Base-by-base conservation (phyloP, 1,139 yeast genomes). In the Sugiyamaella xylanicola region DNA sequence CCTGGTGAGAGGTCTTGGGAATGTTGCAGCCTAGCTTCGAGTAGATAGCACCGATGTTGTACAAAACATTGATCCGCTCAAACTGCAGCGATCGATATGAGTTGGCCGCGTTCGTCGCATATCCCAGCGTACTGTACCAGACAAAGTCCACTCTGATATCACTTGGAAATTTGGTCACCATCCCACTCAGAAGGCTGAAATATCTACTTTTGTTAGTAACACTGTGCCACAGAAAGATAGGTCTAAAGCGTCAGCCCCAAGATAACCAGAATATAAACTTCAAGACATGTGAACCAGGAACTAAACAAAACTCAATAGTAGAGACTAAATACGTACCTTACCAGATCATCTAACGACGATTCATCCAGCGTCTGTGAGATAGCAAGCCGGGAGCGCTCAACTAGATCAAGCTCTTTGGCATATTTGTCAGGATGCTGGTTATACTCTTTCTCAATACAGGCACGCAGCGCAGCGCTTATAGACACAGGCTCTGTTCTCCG, bases 51-150 rank as follows among this genome's bases (percentile, higher is more conserved):
- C 85, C 96, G 43, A 88, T 69, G 68, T 90, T 92, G 72, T 80
- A 90, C 5, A 85, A 65, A 0, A 87, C 70, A 66, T 87, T 87
- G 54, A 79, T 68, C 59, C 77, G 76, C 65, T 91, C 97, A 64
- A 79, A 82, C 41, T 68, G 63, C 5, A 85, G 65, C 0, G 88
- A 81, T 36, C 73, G 68, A 37, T 74, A 1, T 81, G 81, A 0
- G 25, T 61, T 64, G 4, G 70, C 66, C 2, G 81, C 81, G 8
- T 74, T 71, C 11, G 79, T 77, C 13, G 81, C 76, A 59, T 79
- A 79, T 0, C 87, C 84, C 17, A 87, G 69, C 0, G 91, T 82
- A 27, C 85, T 84, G 64, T 74, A 81, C 97, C 97, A 91, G 0
- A 82, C 76, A 64, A 88, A 86, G 46, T 77, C 81, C 3, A 82